phyloP scores from a whole-genome alignment of 495 filamentous ascomycete species.

The Pyrenopolyporus hunteri region DNA sequence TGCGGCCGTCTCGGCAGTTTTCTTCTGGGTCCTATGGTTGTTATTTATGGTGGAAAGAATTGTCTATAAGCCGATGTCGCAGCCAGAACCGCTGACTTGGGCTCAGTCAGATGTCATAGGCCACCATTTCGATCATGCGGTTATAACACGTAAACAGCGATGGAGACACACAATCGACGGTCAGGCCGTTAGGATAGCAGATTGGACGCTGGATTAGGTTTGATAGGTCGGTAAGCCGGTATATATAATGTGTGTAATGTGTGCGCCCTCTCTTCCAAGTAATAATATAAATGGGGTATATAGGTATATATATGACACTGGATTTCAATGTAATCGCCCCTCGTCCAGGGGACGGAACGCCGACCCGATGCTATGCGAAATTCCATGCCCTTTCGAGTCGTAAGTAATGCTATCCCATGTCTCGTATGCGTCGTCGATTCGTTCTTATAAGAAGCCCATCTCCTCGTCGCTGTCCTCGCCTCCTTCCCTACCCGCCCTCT shows the following conservation, averaged over 20 bases:
- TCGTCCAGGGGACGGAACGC: constrained; percentile 6
- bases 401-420: constrained; percentile 1
- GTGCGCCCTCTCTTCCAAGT: not conserved
- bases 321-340: not conserved
- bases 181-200: not conserved
- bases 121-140: not conserved
- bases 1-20: no score
- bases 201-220: not conserved
- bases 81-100: constrained; percentile 13
- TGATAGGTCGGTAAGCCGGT: not conserved
- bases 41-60: not conserved
- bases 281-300: constrained; percentile 1
- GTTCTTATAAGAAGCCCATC: constrained; percentile 51
- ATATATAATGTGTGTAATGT: not conserved
- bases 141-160: not conserved
- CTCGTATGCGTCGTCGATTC: constrained; percentile 3
- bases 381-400: not conserved
- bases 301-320: not conserved
- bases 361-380: constrained; percentile 6
- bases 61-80: not conserved
- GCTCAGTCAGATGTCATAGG: not conserved
- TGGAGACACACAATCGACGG: constrained; percentile 1
- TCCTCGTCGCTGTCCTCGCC: constrained; percentile 57
- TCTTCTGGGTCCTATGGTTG: not conserved
- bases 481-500: constrained; percentile 43